Base-by-base conservation (phyloP, 2,329 filamentous ascomycete species). In the Aspergillus pseudoviridinutans region DNA sequence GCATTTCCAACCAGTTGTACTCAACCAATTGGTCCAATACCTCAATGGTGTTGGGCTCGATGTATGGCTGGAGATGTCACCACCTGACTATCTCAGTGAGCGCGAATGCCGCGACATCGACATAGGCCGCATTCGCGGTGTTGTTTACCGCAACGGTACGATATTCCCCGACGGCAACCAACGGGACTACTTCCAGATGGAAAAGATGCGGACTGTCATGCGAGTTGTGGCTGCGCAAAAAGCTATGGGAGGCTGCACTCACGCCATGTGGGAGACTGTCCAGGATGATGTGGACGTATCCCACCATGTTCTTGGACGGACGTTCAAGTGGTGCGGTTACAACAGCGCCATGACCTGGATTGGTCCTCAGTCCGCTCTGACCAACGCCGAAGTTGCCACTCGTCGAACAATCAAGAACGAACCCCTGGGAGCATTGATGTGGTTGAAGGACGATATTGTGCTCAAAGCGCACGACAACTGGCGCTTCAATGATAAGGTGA, bases 341-440 rank as follows among this genome's bases (percentile, higher is more conserved):
- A 72, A 75, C 59, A 74, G 68, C 53, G 68, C 68, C 4, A 56
- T 76, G 9, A 66, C 63, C 38, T 77, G 72, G 71, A 73, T 75
- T 46, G 73, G 69, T 5, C 61, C 68, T 0, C 52, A 62, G 20
- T 46, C 60, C 35, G 69, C 73, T 1, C 50, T 76, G 38, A 63
- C 56, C 3, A 68, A 76, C 58, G 67, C 68, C 1, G 49, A 59
- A 3, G 29, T 60, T 4, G 64, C 68, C 8, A 56, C 56, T 20
- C 61, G 66, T 1, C 51, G 47, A 22, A 57, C 55, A 1, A 42
- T 61, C 20, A 29, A 46, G 9, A 53, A 58, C 14, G 66, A 74
- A 53, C 74, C 74, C 7, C 57, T 77, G 4, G 74, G 74, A 20
- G 74, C 74, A 1, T 66, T 77, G 52, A 70, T 71, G 62, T 77